phyloP scores from a whole-genome alignment of 1,139 yeast genomes.

The Candida sp. region DNA sequence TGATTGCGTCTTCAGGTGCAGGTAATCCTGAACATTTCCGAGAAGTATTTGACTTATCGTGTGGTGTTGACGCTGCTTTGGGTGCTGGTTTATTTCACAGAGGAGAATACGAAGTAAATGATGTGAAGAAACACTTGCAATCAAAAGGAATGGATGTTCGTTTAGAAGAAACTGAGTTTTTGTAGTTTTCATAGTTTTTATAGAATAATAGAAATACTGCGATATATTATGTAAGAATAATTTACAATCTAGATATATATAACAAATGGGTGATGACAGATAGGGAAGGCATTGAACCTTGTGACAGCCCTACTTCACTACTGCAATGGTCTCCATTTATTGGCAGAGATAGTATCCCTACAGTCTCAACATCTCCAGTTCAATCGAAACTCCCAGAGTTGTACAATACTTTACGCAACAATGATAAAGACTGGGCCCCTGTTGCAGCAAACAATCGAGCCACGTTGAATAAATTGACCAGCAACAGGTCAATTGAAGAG shows the following conservation, averaged over 20 bases:
- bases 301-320: background rate
- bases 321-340: background rate
- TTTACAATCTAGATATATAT: background rate
- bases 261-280: background rate
- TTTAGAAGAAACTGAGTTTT: conserved; percentile 1
- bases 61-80: conserved; percentile 90
- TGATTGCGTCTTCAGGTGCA: conserved; percentile 97
- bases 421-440: conserved; percentile 12
- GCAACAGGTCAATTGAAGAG: conserved; percentile 12
- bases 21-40: conserved; percentile 88
- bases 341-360: background rate
- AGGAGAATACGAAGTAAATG: conserved; percentile 82
- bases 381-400: conserved; percentile 21
- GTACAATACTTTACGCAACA: conserved; percentile 19
- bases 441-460: conserved; percentile 4
- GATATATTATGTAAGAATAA: background rate
- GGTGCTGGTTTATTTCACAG: conserved; percentile 99
- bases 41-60: conserved; percentile 71
- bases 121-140: conserved; percentile 69
- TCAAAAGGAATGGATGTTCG: conserved; percentile 2
- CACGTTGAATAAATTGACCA: conserved; percentile 10
- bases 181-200: background rate
- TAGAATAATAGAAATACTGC: background rate
- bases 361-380: conserved; percentile 16
- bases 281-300: background rate